Base-by-base conservation (phyloP, 1,284 basidiomycete species). In the Leccinum olivaceoglutinosum region DNA sequence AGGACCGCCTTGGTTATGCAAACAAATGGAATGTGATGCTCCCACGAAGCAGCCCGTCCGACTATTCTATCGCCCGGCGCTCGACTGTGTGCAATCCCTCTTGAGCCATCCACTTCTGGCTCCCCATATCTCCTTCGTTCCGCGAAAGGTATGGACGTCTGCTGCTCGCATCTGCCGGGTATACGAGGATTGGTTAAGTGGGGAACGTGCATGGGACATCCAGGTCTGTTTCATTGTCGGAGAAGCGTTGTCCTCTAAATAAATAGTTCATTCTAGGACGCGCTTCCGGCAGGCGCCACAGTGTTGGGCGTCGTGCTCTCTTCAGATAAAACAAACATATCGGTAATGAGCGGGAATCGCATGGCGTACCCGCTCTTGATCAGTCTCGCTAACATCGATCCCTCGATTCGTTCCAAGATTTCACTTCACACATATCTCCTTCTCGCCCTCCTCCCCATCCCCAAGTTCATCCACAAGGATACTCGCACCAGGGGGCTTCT, bases 101-200 rank as follows among this genome's bases (percentile, higher is more conserved):
- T 25, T 25, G 25, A 25, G 25, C 25, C 25, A 25, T 25, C 25
- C 25, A 25, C 10, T 60, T 5, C 55, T 63, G 6, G n/a, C 32
- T 16, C 38, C 36, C 1, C 60, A 64, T 25, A 64, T 64, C 2
- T 38, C n/a, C 1, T 66, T 67, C 2, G 9, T 54, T 7, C 59
- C 54, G 2, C n/a, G 12, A 3, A 56, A 57, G 34, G 53, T 68
- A 14, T 68, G 62, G 54, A 61, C n/a, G 1, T 55, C 11, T 0
- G 41, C 60, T 2, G 29, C 55, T 4, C 29, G 10, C 2, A n/a
- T 68, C 8, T 62, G 61, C 18, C 7, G 10, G 12, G 38, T 68
- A 5, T 68, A 67, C 10, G 49, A 63, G 4, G 58, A 68, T 6
- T 68, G 66, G 64, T 36, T 68, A 29, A 64, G 55, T 14, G n/a